Percentiles rank a stretch among this genome's conserved stretches.
Conservation (phyloP, 148 eudicot genomes). For the Polygonum maritimum region DNA sequence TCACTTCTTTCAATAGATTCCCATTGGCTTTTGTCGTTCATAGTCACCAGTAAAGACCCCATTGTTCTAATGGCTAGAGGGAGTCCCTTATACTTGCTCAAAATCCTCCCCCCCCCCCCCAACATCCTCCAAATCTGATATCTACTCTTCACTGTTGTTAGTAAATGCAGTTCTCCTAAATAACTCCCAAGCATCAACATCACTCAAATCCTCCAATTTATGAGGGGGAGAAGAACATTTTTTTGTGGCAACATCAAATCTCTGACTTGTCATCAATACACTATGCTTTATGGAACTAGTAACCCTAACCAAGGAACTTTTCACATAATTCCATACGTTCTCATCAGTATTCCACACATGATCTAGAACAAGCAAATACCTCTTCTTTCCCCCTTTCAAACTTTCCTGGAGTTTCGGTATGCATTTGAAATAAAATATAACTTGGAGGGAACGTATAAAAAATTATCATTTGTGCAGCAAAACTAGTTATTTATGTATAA, state of each 20-base stretch:
- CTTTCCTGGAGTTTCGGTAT: neutral
- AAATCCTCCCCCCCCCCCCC: neutral
- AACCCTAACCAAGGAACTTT: neutral
- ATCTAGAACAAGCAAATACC: constrained; percentile 1
- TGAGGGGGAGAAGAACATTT: neutral
- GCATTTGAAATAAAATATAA: too few species aligned
- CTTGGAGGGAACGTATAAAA: too few species aligned
- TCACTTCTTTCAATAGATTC: neutral
- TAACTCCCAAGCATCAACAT: neutral
- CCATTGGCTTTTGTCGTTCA: neutral
- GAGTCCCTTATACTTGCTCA: neutral
- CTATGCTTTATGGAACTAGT: neutral
- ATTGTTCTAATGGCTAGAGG: neutral
- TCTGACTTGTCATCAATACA: neutral
- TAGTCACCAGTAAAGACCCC: neutral
- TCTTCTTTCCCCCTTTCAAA: neutral
- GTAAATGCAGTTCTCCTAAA: neutral
- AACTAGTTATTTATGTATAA: too few species aligned
- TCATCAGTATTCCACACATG: neutral
- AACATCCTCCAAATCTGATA: neutral
- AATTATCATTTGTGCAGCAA: too few species aligned
- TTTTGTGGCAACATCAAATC: neutral
- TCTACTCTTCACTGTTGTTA: neutral
- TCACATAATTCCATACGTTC: neutral
- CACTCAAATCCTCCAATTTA: neutral